A percentile compares a stretch with the other conserved stretches of the same genome.
These are phyloP conservation scores for Alternaria atra DNA, from an alignment of 2,329 filamentous ascomycete genomes.

Conservation along the genomic window DNA sequence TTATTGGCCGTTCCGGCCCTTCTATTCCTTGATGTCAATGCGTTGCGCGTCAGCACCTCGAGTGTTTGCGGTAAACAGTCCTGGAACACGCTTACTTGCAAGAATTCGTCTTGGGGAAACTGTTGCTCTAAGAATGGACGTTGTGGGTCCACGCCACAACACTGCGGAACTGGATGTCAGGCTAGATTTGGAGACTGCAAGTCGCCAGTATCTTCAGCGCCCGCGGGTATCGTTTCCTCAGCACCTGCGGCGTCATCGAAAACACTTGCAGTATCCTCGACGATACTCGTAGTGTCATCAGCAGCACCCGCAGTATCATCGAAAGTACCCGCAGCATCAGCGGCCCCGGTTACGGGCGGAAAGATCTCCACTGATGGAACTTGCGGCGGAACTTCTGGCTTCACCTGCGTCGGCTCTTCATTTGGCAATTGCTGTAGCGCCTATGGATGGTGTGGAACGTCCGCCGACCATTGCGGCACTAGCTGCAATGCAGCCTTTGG, in stretches of 20 bases:
- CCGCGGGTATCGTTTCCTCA: constrained; percentile 1
- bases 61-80: constrained; percentile 6
- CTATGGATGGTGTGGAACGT: constrained; percentile 51
- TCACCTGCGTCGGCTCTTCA: constrained; percentile 53
- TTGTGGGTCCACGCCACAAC: neutral
- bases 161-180: constrained; percentile 38
- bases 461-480: constrained; percentile 35
- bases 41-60: neutral
- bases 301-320: constrained; percentile 4
- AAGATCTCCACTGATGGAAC: constrained; percentile 30
- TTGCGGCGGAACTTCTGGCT: constrained; percentile 28
- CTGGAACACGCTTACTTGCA: constrained; percentile 11
- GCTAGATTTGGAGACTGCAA: constrained; percentile 19
- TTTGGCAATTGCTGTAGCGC: constrained; percentile 58
- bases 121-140: constrained; percentile 6
- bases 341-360: neutral
- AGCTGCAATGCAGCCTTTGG: constrained; percentile 47
- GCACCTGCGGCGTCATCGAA: constrained; percentile 2
- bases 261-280: constrained; percentile 6
- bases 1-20: neutral
- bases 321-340: neutral
- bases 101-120: constrained; percentile 1
- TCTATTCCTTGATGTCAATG: constrained; percentile 4
- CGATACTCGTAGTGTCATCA: neutral
- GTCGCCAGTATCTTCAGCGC: neutral